These are phyloP conservation scores for Eleusine coracana DNA, from an alignment of 176 grass and related monocot genomes.

Conservation along the genomic window DNA sequence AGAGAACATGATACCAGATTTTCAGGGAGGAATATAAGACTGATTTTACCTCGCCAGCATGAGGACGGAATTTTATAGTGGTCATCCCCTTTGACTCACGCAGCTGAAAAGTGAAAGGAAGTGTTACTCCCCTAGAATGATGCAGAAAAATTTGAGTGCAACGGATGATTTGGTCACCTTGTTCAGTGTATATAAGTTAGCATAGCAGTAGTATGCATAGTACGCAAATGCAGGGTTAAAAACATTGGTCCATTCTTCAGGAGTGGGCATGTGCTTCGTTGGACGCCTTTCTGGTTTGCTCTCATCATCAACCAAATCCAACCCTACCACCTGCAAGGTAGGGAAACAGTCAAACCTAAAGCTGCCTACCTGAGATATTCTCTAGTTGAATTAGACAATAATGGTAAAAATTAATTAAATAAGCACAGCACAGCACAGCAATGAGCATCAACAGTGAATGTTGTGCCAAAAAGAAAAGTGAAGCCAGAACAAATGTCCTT, in stretches of 20 bases:
- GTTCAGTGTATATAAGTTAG: slow-evolving; percentile 92
- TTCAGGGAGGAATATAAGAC: slow-evolving; percentile 23
- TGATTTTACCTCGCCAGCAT: slow-evolving; percentile 85
- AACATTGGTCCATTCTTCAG: slow-evolving; percentile 91
- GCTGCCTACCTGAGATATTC: too few relatives aligned
- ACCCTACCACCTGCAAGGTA: slow-evolving; percentile 74
- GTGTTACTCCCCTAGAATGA: slow-evolving; percentile 33
- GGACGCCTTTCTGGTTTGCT: slow-evolving; percentile 98
- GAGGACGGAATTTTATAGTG: slow-evolving; percentile 97
- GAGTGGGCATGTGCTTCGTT: slow-evolving; percentile 99
- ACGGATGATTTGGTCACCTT: slow-evolving; percentile 58
- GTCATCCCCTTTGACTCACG: slow-evolving; percentile 98
- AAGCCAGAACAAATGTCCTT: background rate
- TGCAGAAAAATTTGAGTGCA: slow-evolving; percentile 4
- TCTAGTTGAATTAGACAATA: background rate
- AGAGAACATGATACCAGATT: slow-evolving; percentile 30
- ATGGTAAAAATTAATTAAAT: slow-evolving; percentile 8
- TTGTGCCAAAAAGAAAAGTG: slow-evolving; percentile 7
- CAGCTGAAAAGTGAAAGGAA: slow-evolving; percentile 52
- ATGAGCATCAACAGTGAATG: background rate
- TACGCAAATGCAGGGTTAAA: slow-evolving; percentile 99
- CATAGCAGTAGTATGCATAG: slow-evolving; percentile 99
- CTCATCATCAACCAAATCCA: slow-evolving; percentile 99
- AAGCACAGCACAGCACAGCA: background rate
- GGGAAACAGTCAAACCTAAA: background rate